phyloP scores from a whole-genome alignment of 1,284 basidiomycete species.

The Malassezia sympodialis region DNA sequence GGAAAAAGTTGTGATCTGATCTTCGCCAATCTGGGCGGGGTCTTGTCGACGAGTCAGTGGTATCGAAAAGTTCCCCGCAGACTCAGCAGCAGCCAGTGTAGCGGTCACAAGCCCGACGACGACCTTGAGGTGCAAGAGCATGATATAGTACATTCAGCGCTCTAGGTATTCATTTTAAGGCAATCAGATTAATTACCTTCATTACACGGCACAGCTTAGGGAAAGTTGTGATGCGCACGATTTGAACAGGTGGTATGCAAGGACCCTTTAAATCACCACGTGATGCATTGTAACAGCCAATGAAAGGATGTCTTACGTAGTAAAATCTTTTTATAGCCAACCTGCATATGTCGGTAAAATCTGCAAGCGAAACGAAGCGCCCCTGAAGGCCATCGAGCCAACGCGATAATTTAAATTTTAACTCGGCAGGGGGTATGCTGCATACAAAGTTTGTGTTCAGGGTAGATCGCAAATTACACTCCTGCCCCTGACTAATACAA shows the following conservation, averaged over 20 bases:
- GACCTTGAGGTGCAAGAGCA: background rate
- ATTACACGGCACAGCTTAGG: background rate
- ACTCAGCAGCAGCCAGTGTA: background rate
- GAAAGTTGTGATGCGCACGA: background rate
- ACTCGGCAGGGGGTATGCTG: too few relatives aligned
- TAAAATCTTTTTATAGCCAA: too few relatives aligned
- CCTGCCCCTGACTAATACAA: too few relatives aligned
- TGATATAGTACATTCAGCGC: background rate
- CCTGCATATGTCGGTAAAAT: too few relatives aligned
- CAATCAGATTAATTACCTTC: background rate
- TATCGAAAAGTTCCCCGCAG: background rate
- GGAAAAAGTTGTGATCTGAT: background rate
- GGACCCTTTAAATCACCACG: background rate
- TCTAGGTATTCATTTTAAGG: background rate
- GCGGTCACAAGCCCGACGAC: background rate
- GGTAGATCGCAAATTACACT: too few relatives aligned
- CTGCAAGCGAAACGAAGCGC: too few relatives aligned
- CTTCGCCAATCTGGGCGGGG: too few relatives aligned
- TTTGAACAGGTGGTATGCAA: background rate
- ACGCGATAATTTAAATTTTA: too few relatives aligned
- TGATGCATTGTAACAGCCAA: background rate
- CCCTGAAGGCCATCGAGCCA: too few relatives aligned
- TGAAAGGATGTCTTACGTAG: background rate
- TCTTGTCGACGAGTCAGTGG: background rate
- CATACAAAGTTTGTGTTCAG: too few relatives aligned